Base-by-base conservation (phyloP, 2,329 filamentous ascomycete genomes). In the Escovopsis sp. region DNA sequence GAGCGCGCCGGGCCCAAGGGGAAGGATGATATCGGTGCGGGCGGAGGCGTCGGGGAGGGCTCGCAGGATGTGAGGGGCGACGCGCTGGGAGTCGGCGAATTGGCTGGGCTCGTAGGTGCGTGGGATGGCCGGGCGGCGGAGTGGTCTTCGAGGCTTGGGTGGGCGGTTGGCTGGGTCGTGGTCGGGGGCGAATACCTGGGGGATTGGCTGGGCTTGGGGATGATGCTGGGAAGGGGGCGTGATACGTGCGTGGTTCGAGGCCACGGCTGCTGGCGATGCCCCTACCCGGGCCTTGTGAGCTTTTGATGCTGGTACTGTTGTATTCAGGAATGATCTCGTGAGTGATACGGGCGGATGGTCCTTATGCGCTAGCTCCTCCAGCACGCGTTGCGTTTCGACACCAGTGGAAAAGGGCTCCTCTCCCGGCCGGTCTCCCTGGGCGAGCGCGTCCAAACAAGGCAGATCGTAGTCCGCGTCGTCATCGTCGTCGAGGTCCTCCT, bases 11-110 rank as follows among this genome's bases (percentile, higher is more conserved):
- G 60, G 53, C 26, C 63, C 53, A 4, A 73, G 56, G 12, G 65
- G 64, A 35, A 76, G 58, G 35, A 75, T 60, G 7, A 73, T 57
- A 43, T 75, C 70, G 3, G 69, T 68, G 21, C 62, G 58, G 27
- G 61, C 55, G 2, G 63, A 66, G 34, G 65, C 62, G 1, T 63
- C 57, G 1, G 61, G 60, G 45, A 74, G 58, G 5, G 53, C 48
- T 15, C 60, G 58, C n/a, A 73, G 60, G 4, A 63, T 52, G 15
- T 66, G 56, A 4, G 66, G 51, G 1, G 68, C 60, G 1, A 75
- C 60, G 4, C 70, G 63, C 42, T 75, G 70, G 8, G 57, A 60
- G 37, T 60, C 56, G 23, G 53, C 38, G 8, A 48, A 49, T 21
- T 56, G 51, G 8, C 53, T 55, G 21, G 52, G 51, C n/a, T 46